phyloP scores from a whole-genome alignment of 805 yeast genomes.

The Jamesozyma lodderae region DNA sequence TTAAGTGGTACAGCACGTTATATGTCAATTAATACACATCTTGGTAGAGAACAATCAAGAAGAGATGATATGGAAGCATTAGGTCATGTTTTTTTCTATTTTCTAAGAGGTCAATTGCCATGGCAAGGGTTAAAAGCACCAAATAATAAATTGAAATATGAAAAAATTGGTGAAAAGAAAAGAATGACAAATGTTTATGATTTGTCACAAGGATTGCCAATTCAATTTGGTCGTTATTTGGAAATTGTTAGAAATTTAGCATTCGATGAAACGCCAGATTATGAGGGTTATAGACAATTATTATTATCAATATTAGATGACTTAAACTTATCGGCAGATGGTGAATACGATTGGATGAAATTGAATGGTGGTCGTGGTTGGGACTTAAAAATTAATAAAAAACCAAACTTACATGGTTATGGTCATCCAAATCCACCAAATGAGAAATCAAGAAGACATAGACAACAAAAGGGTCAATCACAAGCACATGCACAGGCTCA shows the following conservation, averaged over 20 bases:
- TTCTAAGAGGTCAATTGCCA: constrained; percentile 69
- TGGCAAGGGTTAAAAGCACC: constrained; percentile 91
- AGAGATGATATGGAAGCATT: constrained; percentile 75
- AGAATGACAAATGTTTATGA: constrained; percentile 81
- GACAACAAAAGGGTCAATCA: constrained; percentile 3
- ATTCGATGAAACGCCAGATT: constrained; percentile 92
- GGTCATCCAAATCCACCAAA: constrained; percentile 88
- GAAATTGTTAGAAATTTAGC: constrained; percentile 79
- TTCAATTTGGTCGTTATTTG: constrained; percentile 87
- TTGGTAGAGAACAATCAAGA: constrained; percentile 76
- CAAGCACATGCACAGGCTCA: constrained; percentile 8
- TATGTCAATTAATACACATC: constrained; percentile 82
- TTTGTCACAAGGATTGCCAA: constrained; percentile 80
- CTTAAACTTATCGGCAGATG: constrained; percentile 66
- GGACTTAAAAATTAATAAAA: constrained; percentile 83
- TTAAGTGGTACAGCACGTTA: constrained; percentile 80
- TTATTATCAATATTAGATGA: constrained; percentile 71
- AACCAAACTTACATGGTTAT: constrained; percentile 91
- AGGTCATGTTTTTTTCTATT: constrained; percentile 77
- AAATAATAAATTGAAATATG: constrained; percentile 76
- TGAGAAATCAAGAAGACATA: constrained; percentile 31
- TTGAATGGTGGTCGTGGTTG: constrained; percentile 92
- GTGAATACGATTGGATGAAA: constrained; percentile 96
- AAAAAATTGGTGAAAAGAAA: constrained; percentile 93
- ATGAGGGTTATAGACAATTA: constrained; percentile 72